phyloP scores from a whole-genome alignment of 2,329 filamentous ascomycete species.

The Coniochaeta hoffmannii region DNA sequence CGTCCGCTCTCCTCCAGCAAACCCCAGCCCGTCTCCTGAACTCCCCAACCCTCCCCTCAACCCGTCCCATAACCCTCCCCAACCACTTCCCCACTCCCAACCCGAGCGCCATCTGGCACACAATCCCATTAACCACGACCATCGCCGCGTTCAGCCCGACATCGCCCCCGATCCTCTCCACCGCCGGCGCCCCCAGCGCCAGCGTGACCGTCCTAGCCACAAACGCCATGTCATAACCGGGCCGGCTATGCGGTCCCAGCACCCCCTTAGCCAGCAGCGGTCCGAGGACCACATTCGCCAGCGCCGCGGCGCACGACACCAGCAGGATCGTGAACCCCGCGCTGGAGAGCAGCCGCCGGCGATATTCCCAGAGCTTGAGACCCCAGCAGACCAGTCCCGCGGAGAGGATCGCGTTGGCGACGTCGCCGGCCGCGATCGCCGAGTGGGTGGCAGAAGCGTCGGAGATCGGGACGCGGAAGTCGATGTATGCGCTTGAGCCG shows the following conservation, averaged over 20 bases:
- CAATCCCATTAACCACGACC: conserved; percentile 44
- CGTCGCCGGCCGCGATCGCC: conserved; percentile 36
- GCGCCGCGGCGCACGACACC: conserved; percentile 28
- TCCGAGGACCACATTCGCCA: conserved; percentile 33
- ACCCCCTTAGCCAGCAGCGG: conserved; percentile 25
- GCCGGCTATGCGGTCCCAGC: conserved; percentile 18
- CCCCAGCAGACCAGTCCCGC: conserved; percentile 45
- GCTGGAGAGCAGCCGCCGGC: conserved; percentile 34
- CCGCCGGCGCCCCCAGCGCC: conserved; percentile 40
- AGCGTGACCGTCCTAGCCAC: conserved; percentile 43
- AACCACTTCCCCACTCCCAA: conserved; percentile 19
- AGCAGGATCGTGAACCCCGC: conserved; percentile 31
- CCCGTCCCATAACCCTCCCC: conserved; percentile 1
- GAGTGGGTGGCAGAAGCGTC: neutral
- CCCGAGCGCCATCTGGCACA: conserved; percentile 26
- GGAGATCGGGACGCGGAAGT: neutral
- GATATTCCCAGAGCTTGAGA: conserved; percentile 45
- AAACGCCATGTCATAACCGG: conserved; percentile 32
- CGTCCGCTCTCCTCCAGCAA: neutral
- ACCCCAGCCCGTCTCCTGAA: neutral
- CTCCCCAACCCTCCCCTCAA: neutral
- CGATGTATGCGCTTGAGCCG: neutral
- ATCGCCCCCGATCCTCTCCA: conserved; percentile 36
- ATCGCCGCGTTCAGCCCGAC: conserved; percentile 39
- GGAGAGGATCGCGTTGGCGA: conserved; percentile 40